These are phyloP conservation scores for Pestalotiopsis sp. DNA, from an alignment of 2,329 filamentous ascomycete genomes.

Conservation along the genomic window DNA sequence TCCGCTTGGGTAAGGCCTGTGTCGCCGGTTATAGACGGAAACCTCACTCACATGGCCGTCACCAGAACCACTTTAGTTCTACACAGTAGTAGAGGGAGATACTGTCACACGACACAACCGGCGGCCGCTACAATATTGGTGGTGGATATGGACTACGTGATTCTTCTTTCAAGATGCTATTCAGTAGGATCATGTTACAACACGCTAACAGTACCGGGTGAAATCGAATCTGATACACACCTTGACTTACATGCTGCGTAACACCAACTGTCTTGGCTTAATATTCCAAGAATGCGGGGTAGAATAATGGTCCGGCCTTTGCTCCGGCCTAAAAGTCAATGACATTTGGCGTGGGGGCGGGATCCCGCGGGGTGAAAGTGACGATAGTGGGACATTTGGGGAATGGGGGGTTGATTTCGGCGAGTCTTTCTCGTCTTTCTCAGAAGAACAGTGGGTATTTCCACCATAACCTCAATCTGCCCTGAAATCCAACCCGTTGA, in stretches of 20 bases:
- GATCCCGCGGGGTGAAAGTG: neutral
- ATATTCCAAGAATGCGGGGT: constrained; percentile 1
- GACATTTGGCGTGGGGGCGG: constrained; percentile 4
- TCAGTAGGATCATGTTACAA: neutral
- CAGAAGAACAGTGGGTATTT: neutral
- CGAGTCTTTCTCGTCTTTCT: neutral
- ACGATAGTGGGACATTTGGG: neutral
- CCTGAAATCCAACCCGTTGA: neutral
- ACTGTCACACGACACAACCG: neutral
- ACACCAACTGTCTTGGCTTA: neutral
- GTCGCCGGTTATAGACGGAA: neutral
- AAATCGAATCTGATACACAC: neutral
- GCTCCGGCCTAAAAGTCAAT: neutral
- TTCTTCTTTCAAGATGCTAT: neutral
- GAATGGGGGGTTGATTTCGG: neutral
- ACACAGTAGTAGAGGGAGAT: neutral
- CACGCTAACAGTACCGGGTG: neutral
- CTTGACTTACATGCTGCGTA: neutral
- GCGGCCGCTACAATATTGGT: neutral
- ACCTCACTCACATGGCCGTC: neutral
- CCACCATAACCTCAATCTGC: neutral
- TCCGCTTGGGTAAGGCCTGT: neutral
- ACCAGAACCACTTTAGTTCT: constrained; percentile 1
- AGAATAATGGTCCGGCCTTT: neutral
- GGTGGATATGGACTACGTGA: neutral